Percentiles rank a stretch among this genome's conserved stretches.
Conservation (phyloP, 306 rosid species). For the Prunus mongolica region DNA sequence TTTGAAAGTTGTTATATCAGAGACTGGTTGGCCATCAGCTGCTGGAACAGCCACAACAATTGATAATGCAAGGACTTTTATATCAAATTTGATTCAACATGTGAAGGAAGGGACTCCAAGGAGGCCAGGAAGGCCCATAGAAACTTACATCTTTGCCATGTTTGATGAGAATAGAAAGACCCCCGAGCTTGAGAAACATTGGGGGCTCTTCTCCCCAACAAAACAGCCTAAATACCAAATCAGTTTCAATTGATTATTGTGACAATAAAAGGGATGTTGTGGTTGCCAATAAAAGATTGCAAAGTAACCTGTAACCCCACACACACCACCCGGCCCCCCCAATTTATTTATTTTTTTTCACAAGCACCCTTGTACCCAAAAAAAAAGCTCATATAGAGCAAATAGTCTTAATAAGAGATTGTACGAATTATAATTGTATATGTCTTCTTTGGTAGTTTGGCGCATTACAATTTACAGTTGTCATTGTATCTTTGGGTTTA, state of each 20-base stretch:
- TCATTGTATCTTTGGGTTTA: too few relatives aligned
- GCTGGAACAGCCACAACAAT: slow-evolving; percentile 17
- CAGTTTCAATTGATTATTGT: not conserved
- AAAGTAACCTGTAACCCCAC: too few relatives aligned
- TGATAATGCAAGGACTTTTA: slow-evolving; percentile 28
- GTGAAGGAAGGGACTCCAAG: slow-evolving; percentile 30
- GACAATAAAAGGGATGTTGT: too few relatives aligned
- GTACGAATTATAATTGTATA: too few relatives aligned
- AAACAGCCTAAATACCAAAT: slow-evolving; percentile 23
- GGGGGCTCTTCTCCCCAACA: slow-evolving; percentile 35
- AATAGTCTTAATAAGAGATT: too few relatives aligned
- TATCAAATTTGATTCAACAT: slow-evolving; percentile 26
- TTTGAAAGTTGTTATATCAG: slow-evolving; percentile 35
- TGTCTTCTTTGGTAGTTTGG: too few relatives aligned
- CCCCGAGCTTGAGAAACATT: slow-evolving; percentile 29
- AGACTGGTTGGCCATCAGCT: slow-evolving; percentile 41
- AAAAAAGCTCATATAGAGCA: too few relatives aligned
- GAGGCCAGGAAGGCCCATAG: slow-evolving; percentile 26
- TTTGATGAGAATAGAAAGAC: slow-evolving; percentile 32
- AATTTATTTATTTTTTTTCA: too few relatives aligned
- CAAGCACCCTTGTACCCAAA: too few relatives aligned
- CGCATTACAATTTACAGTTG: too few relatives aligned
- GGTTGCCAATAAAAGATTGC: too few relatives aligned
- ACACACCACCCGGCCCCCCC: too few relatives aligned
- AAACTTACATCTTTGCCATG: slow-evolving; percentile 29